Percentiles rank a stretch among this genome's conserved stretches.
These are phyloP conservation scores for Solanum ahanhuiri DNA, from an alignment of 257 asterid genomes.

Conservation along the genomic window DNA sequence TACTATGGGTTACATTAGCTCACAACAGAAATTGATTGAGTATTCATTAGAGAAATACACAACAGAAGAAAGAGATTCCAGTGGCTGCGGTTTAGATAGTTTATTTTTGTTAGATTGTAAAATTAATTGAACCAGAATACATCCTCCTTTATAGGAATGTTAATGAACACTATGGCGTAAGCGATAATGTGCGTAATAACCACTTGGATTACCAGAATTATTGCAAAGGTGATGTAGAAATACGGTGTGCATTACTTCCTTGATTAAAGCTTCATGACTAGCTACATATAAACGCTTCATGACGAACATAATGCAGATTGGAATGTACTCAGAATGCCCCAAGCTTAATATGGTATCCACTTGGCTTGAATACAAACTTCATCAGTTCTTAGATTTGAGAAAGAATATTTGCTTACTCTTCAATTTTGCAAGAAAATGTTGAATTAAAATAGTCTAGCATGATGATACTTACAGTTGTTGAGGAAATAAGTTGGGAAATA, in stretches of 20 bases:
- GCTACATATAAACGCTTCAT: background rate
- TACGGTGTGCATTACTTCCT: background rate
- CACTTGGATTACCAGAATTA: background rate
- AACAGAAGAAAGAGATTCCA: background rate
- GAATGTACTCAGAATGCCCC: background rate
- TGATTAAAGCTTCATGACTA: background rate
- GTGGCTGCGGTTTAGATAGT: background rate
- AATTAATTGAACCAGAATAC: background rate
- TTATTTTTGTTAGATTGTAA: background rate
- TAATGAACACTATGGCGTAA: background rate
- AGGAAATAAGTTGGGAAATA: background rate
- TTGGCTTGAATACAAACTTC: background rate
- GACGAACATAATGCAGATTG: background rate
- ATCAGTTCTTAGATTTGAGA: background rate
- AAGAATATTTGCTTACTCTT: background rate
- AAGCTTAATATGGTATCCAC: background rate
- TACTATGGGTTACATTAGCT: background rate
- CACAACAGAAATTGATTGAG: background rate
- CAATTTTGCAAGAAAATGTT: background rate
- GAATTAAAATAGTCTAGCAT: background rate
- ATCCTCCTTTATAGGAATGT: background rate
- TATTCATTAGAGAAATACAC: background rate
- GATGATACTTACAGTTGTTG: background rate
- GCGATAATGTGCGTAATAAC: background rate
- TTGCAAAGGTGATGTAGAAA: background rate